A percentile compares a stretch with the other conserved stretches of the same genome.
Conservation (phyloP, 192 early-diverging fungal species). For the Obelidium mucronatum region DNA sequence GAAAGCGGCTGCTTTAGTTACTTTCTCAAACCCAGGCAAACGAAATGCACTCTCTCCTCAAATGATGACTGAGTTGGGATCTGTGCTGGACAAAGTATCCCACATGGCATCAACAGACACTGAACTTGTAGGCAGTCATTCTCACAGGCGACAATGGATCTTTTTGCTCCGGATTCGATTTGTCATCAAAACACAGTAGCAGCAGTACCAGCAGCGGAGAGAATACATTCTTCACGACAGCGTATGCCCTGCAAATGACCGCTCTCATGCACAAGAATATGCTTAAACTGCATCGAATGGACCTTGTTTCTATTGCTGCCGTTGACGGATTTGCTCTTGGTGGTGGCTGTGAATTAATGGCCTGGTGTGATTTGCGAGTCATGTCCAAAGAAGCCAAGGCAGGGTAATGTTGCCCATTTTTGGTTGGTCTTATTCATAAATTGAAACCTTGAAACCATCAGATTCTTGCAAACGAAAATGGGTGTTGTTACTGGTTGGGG, state of each 20-base stretch:
- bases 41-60: slow-evolving; percentile 35
- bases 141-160: slow-evolving; percentile 17
- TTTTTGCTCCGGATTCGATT: slow-evolving; percentile 48
- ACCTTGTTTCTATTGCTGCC: slow-evolving; percentile 66
- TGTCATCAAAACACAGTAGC: too few species aligned
- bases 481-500: slow-evolving; percentile 68
- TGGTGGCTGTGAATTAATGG: slow-evolving; percentile 70
- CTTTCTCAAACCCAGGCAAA: slow-evolving; percentile 10
- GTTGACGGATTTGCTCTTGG: slow-evolving; percentile 71
- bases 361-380: slow-evolving; percentile 67
- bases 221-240: slow-evolving; percentile 28
- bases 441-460: too few species aligned
- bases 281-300: slow-evolving; percentile 56
- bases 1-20: slow-evolving; percentile 16
- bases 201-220: too few species aligned
- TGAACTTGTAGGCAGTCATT: slow-evolving; percentile 37
- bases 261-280: slow-evolving; percentile 70
- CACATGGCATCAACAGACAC: background rate
- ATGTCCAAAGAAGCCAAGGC: slow-evolving; percentile 36
- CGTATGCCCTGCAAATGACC: slow-evolving; percentile 50
- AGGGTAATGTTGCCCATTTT: background rate
- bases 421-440: too few species aligned
- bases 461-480: slow-evolving; percentile 70
- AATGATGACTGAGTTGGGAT: slow-evolving; percentile 40
- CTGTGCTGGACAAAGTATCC: background rate